Conservation (phyloP, 805 yeast species). For the Zygosaccharomyces siamensis region DNA sequence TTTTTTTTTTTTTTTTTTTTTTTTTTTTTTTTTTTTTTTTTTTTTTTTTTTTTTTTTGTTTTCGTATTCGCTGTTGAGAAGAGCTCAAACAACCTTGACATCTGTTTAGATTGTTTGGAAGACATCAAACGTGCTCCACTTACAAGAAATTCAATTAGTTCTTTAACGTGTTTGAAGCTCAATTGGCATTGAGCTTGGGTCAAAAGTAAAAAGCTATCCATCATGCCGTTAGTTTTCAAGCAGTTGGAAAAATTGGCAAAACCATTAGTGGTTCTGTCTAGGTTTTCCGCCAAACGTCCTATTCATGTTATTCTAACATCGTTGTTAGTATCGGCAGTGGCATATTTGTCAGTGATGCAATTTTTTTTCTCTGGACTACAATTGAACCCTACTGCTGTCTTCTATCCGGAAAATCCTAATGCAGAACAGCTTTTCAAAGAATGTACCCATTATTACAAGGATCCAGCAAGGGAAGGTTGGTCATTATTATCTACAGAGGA, state of each 20-base stretch:
- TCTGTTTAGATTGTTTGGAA: neutral
- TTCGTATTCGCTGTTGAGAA: neutral
- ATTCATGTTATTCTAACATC: conserved; percentile 76
- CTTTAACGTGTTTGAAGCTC: conserved; percentile 2
- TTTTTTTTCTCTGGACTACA: conserved; percentile 48
- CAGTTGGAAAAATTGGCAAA: conserved; percentile 34
- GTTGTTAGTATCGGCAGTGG: conserved; percentile 69
- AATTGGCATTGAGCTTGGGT: neutral
- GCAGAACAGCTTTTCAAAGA: conserved; percentile 22
- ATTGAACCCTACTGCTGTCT: conserved; percentile 20
- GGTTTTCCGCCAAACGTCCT: conserved; percentile 71
- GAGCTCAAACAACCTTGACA: neutral
- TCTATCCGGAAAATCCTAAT: conserved; percentile 17
- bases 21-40: neutral
- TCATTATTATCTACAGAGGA: conserved; percentile 18
- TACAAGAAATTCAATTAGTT: neutral
- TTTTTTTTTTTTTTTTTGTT: neutral
- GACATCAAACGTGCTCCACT: neutral
- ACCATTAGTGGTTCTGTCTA: conserved; percentile 45
- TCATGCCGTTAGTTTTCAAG: conserved; percentile 29
- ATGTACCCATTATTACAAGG: conserved; percentile 28
- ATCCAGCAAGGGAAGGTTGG: conserved; percentile 21
- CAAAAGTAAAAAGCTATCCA: neutral
- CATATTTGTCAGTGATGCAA: conserved; percentile 70
- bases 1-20: neutral